phyloP scores from a whole-genome alignment of 345 rosid genomes.

The Gossypium stocksii region DNA sequence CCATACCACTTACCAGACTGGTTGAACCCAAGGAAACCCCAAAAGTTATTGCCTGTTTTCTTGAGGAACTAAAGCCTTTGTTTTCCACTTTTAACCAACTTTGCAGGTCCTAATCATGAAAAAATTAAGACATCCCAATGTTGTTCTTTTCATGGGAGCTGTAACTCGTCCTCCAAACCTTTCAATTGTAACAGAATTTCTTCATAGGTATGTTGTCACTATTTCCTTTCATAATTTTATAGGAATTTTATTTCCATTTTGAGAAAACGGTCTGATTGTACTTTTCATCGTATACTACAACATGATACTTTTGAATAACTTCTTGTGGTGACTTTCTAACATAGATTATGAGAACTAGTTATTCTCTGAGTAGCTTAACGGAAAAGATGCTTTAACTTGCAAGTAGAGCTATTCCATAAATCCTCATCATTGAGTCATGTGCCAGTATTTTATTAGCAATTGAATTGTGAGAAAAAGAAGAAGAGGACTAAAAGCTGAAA shows the following conservation, averaged over 20 bases:
- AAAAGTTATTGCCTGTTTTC: background rate
- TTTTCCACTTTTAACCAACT: background rate
- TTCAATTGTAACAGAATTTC: constrained; percentile 89
- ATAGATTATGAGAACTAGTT: background rate
- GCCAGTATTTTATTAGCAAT: constrained; percentile 2
- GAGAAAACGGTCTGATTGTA: background rate
- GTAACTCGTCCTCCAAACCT: constrained; percentile 91
- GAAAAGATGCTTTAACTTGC: background rate
- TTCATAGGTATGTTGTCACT: constrained; percentile 59
- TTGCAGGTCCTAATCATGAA: constrained; percentile 76
- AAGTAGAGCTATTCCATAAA: background rate
- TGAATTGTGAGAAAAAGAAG: background rate
- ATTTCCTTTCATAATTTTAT: constrained; percentile 9
- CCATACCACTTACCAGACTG: background rate
- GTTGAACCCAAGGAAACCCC: background rate
- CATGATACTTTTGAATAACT: background rate
- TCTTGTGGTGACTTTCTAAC: background rate
- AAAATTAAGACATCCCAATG: constrained; percentile 87
- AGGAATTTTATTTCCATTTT: constrained; percentile 1
- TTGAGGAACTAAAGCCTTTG: constrained; percentile 1
- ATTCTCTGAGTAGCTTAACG: background rate
- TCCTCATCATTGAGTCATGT: background rate
- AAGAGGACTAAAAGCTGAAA: constrained; percentile 3
- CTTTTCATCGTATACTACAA: background rate
- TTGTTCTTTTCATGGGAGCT: constrained; percentile 99